A percentile compares a stretch with the other conserved stretches of the same genome.
These are phyloP conservation scores for Funneliformis mosseae DNA, from an alignment of 192 early-diverging fungal species.

Conservation along the genomic window DNA sequence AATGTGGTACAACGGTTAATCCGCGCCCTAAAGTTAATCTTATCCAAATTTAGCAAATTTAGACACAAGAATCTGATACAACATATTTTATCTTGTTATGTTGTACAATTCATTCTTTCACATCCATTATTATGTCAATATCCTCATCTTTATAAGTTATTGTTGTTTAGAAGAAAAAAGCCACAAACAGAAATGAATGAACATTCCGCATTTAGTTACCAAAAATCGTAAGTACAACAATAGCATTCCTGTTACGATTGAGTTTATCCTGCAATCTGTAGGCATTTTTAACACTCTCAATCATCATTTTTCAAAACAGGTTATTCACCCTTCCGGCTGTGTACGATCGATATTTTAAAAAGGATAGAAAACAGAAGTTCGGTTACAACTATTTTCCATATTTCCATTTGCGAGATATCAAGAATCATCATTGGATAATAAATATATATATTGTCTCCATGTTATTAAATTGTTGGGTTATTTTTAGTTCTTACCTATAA, in stretches of 20 bases:
- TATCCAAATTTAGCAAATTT: neutral
- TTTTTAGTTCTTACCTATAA: neutral
- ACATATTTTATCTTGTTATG: neutral
- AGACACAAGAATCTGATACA: neutral
- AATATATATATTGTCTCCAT: neutral
- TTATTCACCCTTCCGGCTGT: neutral
- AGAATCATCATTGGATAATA: neutral
- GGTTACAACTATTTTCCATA: neutral
- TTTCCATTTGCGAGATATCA: neutral
- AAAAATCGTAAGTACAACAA: slow-evolving; percentile 7
- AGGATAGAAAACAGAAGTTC: neutral
- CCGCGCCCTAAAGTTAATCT: neutral
- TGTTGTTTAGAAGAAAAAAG: neutral
- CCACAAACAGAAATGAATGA: slow-evolving; percentile 11
- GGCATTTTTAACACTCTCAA: neutral
- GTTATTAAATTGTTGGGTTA: neutral
- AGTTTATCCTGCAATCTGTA: neutral
- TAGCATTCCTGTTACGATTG: neutral
- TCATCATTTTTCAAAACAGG: neutral
- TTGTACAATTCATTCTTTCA: neutral
- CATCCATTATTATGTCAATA: neutral
- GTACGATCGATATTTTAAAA: neutral
- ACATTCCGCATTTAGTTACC: slow-evolving; percentile 12
- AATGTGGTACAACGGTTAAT: neutral
- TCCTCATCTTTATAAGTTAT: neutral